phyloP scores from a whole-genome alignment of 2,329 filamentous ascomycete genomes.

The Xylariaceae sp. region DNA sequence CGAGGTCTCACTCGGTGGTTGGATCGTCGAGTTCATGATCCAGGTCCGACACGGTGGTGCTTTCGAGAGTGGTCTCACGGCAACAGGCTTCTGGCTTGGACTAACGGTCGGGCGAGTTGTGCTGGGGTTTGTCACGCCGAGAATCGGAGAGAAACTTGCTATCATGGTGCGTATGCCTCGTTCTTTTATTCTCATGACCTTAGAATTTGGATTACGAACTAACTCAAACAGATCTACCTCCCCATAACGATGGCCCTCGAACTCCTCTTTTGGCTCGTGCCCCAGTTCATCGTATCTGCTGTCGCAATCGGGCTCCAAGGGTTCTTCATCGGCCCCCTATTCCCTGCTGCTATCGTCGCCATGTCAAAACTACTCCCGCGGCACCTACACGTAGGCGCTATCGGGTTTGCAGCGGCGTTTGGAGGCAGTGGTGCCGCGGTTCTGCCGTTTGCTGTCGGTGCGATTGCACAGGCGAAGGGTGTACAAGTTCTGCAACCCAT shows the following conservation, averaged over 20 bases:
- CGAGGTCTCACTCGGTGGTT: constrained; percentile 74
- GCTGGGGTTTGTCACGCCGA: constrained; percentile 71
- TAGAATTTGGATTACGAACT: constrained; percentile 12
- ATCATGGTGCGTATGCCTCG: constrained; percentile 39
- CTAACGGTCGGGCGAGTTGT: constrained; percentile 69
- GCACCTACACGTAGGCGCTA: constrained; percentile 71
- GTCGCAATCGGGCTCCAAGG: constrained; percentile 70
- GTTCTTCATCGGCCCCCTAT: constrained; percentile 77
- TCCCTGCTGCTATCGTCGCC: constrained; percentile 69
- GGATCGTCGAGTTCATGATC: constrained; percentile 85
- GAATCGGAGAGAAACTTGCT: constrained; percentile 66
- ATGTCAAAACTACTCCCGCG: constrained; percentile 67
- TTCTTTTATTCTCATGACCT: neutral
- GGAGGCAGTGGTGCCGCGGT: constrained; percentile 69
- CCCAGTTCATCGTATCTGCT: constrained; percentile 71
- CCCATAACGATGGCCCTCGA: constrained; percentile 61
- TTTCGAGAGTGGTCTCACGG: constrained; percentile 71
- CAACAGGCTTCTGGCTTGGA: constrained; percentile 79
- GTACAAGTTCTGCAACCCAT: constrained; percentile 57
- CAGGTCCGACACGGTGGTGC: constrained; percentile 64
- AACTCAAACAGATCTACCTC: constrained; percentile 55
- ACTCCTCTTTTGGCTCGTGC: constrained; percentile 78
- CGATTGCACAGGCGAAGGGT: constrained; percentile 57
- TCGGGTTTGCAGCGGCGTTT: constrained; percentile 75
- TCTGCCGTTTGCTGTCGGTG: constrained; percentile 65